phyloP scores from a whole-genome alignment of 768 basidiomycete genomes.

The Boletus huronensis region DNA sequence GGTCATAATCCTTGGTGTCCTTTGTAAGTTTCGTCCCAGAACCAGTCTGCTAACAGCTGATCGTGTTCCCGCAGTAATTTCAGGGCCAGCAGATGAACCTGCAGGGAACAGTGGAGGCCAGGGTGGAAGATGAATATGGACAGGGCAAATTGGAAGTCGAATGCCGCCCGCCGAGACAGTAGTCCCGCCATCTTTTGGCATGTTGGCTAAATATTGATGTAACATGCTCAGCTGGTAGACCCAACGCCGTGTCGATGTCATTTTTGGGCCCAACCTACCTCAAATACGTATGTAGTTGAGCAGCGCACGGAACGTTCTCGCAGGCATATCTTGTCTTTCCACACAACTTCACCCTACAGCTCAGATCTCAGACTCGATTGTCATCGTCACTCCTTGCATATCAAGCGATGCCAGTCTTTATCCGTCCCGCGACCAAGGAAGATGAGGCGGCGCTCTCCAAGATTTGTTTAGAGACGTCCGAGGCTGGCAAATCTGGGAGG shows the following conservation, averaged over 20 bases:
- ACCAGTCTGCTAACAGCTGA: not conserved
- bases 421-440: constrained; percentile 53
- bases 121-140: constrained; percentile 22
- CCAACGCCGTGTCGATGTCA: not conserved
- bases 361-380: constrained; percentile 1
- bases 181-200: constrained; percentile 2
- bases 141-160: not conserved
- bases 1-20: constrained; percentile 50
- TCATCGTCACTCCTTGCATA: not conserved
- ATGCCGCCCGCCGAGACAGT: not conserved
- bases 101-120: constrained; percentile 18
- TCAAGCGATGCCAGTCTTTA: constrained; percentile 36
- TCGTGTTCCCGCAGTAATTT: constrained; percentile 19
- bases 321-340: not conserved
- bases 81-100: constrained; percentile 31
- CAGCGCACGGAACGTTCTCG: constrained; percentile 1
- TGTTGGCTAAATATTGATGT: constrained; percentile 17
- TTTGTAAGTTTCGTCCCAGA: constrained; percentile 43
- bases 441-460: constrained; percentile 59
- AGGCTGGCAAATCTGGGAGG: constrained; percentile 67
- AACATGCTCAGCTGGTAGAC: constrained; percentile 11
- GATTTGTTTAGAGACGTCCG: constrained; percentile 73
- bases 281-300: constrained; percentile 2
- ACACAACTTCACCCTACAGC: not conserved
- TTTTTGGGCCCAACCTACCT: not conserved